Evolutionary conservation across 2,329 filamentous ascomycete species (phyloP), one percentile per base, ranked within the genome.

Genomic region (Byssothecium circinans): DNA sequence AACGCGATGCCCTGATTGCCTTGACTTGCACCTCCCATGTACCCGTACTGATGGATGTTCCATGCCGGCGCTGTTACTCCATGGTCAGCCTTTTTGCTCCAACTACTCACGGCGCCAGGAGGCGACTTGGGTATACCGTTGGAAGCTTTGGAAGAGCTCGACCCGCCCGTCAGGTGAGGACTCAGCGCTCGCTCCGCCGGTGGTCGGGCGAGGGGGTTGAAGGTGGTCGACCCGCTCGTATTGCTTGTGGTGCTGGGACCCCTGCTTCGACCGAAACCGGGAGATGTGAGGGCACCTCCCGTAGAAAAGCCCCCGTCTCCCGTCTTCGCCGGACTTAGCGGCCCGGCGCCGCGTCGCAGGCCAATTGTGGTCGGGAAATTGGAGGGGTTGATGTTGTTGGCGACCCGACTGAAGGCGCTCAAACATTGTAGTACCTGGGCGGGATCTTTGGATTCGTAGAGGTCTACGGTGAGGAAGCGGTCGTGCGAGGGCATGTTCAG

Each of bases 41-140:
- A 99, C 7, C 94, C 71, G 67, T 99, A 99, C 68, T 99, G 94
- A 47, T 91, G 88, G 60, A 97, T 97, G 68, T 97, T 99, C 94
- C 94, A 99, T 1, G 94, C 94, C 0, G 94, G 94, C 20, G 86
- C 80, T 1, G 91, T 96, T 36, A 80, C 81, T 14, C 82, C 83
- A 70, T 96, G 88, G 58, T 96, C 89, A 45, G 82, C 81, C 70
- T 82, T 89, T 69, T 84, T 95, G 71, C 89, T 95, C 94, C 94
- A 97, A 72, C 85, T 95, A 67, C 88, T 96, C 52, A 92, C 83
- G n/a, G 78, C 73, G 12, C 78, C 75, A 23, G 71, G 64, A 4
- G 75, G 71, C 32, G 77, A 75, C 47, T 69, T 75, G 32, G 73
- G 65, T 23, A 69, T 64, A 41, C 72, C 74, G 42, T 79, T 78